Conservation (phyloP, 2,329 filamentous ascomycete species). For the Bipolaris bicolor region DNA sequence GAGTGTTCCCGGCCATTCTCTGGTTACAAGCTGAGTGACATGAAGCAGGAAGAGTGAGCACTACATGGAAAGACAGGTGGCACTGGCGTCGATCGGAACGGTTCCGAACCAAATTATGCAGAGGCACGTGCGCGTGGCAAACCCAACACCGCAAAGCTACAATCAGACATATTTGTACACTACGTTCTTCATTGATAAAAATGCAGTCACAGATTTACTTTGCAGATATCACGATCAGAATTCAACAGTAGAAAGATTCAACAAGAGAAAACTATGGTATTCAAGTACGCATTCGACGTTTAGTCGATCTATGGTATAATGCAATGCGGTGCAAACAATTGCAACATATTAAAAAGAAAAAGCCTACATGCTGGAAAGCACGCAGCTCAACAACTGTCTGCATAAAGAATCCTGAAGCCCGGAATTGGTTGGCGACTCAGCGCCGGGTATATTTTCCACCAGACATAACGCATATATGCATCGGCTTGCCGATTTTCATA, state of each 20-base stretch:
- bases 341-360: constrained; percentile 8
- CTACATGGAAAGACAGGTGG: constrained; percentile 15
- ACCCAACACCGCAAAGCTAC: not conserved
- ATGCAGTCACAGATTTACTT: too few species aligned
- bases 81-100: constrained; percentile 12
- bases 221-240: not conserved
- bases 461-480: constrained; percentile 13
- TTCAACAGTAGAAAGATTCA: not conserved
- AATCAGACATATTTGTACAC: not conserved
- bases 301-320: constrained; percentile 14
- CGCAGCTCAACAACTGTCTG: constrained; percentile 2
- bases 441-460: constrained; percentile 37
- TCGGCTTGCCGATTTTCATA: constrained; percentile 23
- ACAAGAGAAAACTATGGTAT: constrained; percentile 6
- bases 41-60: not conserved
- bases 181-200: too few species aligned
- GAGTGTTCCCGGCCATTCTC: constrained; percentile 31
- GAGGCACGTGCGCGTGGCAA: constrained; percentile 11
- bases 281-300: constrained; percentile 7
- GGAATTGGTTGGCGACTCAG: constrained; percentile 25
- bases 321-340: constrained; percentile 8
- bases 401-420: constrained; percentile 8
- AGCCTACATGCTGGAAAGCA: not conserved
- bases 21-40: not conserved
- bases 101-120: constrained; percentile 8